Evolutionary conservation across 208 protist species (phyloP), one percentile per base, ranked within the genome.

Genomic region (Acanthamoeba lenticulata): DNA sequence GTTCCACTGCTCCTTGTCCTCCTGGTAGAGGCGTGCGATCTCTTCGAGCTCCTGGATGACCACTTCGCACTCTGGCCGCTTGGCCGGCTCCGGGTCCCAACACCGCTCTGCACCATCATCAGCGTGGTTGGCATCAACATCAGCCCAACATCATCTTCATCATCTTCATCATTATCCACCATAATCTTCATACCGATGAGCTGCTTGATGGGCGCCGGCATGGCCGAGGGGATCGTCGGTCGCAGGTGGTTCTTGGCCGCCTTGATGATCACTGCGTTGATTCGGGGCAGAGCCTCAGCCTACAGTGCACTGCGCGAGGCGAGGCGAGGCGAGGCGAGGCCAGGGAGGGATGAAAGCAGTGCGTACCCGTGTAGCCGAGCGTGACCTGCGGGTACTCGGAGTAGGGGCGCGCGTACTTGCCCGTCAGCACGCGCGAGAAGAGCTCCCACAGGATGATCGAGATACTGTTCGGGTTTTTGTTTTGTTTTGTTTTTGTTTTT

Each of bases 1-100:
- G 49, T 88, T 88, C 79, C 79, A 88, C n/a, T 60, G 45, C 45
- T 88, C 79, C 79, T 88, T 88, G 32, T 88, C 49, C 32, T 52
- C 27, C 36, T 88, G 45, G 29, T 88, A 88, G 42, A 60, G 4
- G 29, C 60, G 79, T 32, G 42, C n/a, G 79, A 88, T 52, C 11
- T 32, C 79, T 24, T 88, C 49, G 15, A 88, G 79, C 32, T 60
- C 44, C 32, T 52, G 36, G 27, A 88, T 13, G 4, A 88, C 45
- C 79, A 17, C 38, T n/a, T 52, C 42, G 24, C 79, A 88, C 4
- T 88, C 79, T 24, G 79, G 79, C 36, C 79, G 42, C 29, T 88
- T 60, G 9, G 42, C 27, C 32, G 79, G 79, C 27, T 62, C 79
- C 17, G 79, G 79, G 27, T 88, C 45, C 79, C 79, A 88, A 24